Base-by-base conservation (phyloP, 495 filamentous ascomycete genomes). In the Trichoderma orchidacearum region DNA sequence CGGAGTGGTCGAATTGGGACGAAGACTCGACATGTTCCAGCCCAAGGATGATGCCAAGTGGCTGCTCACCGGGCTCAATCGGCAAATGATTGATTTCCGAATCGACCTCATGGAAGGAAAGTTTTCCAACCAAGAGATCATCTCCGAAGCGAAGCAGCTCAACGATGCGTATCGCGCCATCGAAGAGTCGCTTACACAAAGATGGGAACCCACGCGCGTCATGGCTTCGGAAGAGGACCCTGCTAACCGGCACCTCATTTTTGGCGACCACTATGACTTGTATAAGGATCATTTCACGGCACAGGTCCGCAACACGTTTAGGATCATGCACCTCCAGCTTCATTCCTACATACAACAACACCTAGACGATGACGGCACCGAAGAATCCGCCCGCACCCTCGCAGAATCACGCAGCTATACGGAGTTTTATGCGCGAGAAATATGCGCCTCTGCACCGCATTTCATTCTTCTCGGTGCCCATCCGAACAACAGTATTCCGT, bases 281-380 rank as follows among this genome's bases (percentile, higher is more conserved):
- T 69, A 69, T 30, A 48, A 53, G 4, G 53, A 63, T 51, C 64
- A 67, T 18, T 51, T 38, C 30, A 32, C 63, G 13, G 61, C 61
- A 4, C 66, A 68, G 30, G 58, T 56, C 6, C 61, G 61, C 57
- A 71, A 71, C 53, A 60, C 64, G 1, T 13, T 61, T 18, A 58
- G 68, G 3, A 30, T 62, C 3, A 59, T 61, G 34, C 54, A 67
- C n/a, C 65, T 69, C 15, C 56, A 67, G 1, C 55, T 71, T 9
- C 60, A 64, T 41, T 62, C 63, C 30, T 35, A 58, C 1, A 54
- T 63, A 3, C 48, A 50, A 17, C 50, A 48, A 25, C 13, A n/a
- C 13, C 23, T 35, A 17, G n/a, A n/a, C 21, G 23, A 17, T 18
- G 53, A 28, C 23, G 45, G 13, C 8, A 28, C 36, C 0, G 54